Base-by-base conservation (phyloP, 495 filamentous ascomycete genomes). In the Neurospora tetraspora region DNA sequence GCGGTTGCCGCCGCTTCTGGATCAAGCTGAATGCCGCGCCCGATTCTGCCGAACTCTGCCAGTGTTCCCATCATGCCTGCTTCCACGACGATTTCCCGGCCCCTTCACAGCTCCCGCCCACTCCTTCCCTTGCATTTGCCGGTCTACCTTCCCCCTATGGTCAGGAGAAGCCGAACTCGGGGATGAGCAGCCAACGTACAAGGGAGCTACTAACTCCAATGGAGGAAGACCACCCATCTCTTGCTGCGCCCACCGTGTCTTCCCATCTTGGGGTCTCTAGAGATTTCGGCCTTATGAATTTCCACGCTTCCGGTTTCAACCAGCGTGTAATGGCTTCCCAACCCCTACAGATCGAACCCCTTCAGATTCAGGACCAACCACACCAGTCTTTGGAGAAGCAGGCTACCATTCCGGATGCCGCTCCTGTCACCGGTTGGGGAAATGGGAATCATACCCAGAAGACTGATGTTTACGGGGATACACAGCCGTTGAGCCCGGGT, bases 51-150 rank as follows among this genome's bases (percentile, higher is more conserved):
- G 83, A 83, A 61, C 86, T 86, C 80, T 92, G 90, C 83, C 87
- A 90, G 82, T 92, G 90, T 76, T 87, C 86, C 16, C 90, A 92
- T 78, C 90, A 92, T 84, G 90, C 90, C 39, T 92, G 90, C 78
- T 92, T 87, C 76, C 90, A 92, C 76, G 87, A 90, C 74, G 81
- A 84, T 73, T 47, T 79, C 71, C 81, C 71, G 18, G 38, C 80
- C 70, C 74, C 77, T 18, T 73, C 71, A 42, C 79, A 78, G 39
- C 43, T 77, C 71, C 70, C 71, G 27, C 75, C 71, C 71, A 70
- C 74, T 69, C 70, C 73, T n/a, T 69, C 74, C 42, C n/a, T 69
- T 18, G 61, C 73, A 39, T 39, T 73, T 43, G 71, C 74, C 31
- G 75, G 68, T 45, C 72, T 77, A 39, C 70, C 74, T 39, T 1